Percentiles rank a stretch among this genome's conserved stretches.
Conservation (phyloP, 768 basidiomycete genomes). For the Pisolithus marmoratus region DNA sequence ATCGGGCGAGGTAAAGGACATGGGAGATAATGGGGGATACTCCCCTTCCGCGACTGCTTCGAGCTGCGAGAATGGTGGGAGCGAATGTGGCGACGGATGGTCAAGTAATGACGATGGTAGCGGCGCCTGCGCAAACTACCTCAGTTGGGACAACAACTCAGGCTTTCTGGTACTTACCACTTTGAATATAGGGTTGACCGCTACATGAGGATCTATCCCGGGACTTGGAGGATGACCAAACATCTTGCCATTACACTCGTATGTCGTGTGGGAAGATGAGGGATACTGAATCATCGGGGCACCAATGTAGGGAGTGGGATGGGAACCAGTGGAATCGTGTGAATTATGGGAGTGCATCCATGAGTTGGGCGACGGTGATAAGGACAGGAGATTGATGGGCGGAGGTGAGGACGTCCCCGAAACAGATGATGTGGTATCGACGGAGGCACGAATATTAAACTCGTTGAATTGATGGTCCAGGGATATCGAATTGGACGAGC, state of each 20-base stretch:
- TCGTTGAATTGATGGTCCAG: slow-evolving; percentile 74
- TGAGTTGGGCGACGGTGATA: slow-evolving; percentile 59
- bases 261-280: slow-evolving; percentile 37
- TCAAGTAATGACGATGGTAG: slow-evolving; percentile 40
- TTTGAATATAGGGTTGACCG: slow-evolving; percentile 86
- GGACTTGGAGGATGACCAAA: slow-evolving; percentile 59
- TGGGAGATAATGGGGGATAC: slow-evolving; percentile 65
- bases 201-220: slow-evolving; percentile 55
- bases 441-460: slow-evolving; percentile 65
- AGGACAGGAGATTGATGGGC: slow-evolving; percentile 66
- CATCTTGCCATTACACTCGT: slow-evolving; percentile 47
- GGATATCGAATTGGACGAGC: slow-evolving; percentile 77
- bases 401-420: slow-evolving; percentile 70
- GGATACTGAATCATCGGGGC: slow-evolving; percentile 33
- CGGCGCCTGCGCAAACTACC: slow-evolving; percentile 40
- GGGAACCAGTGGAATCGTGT: slow-evolving; percentile 34
- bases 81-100: slow-evolving; percentile 39
- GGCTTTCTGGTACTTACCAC: slow-evolving; percentile 54
- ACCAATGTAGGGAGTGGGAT: slow-evolving; percentile 30
- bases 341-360: slow-evolving; percentile 46
- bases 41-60: slow-evolving; percentile 81
- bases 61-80: slow-evolving; percentile 76
- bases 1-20: slow-evolving; percentile 59
- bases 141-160: slow-evolving; percentile 3
- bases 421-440: slow-evolving; percentile 51